Evolutionary conservation across 208 protist genomes (phyloP).

Genomic region (Tritrichomonas foetus): DNA sequence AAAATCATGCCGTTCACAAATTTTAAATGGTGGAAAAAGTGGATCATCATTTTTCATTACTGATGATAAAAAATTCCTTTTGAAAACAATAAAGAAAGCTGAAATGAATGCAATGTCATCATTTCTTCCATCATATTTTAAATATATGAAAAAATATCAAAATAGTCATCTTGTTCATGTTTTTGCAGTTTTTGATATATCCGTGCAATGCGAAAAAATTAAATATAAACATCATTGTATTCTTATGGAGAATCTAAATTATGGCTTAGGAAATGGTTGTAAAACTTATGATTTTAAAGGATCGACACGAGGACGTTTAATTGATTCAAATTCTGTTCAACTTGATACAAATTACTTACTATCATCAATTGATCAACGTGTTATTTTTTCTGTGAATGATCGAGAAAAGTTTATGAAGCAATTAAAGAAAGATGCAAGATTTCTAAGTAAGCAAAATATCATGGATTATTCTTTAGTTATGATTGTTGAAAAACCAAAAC

Average conservation of each 20-base stretch:
- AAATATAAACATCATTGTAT: not conserved
- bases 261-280: not conserved
- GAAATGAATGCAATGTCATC: not conserved
- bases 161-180: not conserved
- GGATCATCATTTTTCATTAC: not conserved
- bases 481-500: not conserved
- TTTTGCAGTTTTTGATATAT: not conserved
- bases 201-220: not conserved
- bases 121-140: not conserved
- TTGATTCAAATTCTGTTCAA: not conserved
- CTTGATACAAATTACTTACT: not conserved
- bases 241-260: not conserved
- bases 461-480: not conserved
- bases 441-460: not conserved
- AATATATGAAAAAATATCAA: not conserved
- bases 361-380: not conserved
- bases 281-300: constrained; percentile 11
- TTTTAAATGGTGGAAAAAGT: not conserved
- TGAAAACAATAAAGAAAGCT: not conserved
- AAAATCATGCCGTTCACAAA: not conserved
- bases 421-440: not conserved
- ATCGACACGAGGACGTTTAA: not conserved
- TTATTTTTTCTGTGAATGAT: not conserved
- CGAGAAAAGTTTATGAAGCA: not conserved
- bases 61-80: not conserved